Base-by-base conservation (phyloP, 306 rosid genomes). In the Biancaea sappan region DNA sequence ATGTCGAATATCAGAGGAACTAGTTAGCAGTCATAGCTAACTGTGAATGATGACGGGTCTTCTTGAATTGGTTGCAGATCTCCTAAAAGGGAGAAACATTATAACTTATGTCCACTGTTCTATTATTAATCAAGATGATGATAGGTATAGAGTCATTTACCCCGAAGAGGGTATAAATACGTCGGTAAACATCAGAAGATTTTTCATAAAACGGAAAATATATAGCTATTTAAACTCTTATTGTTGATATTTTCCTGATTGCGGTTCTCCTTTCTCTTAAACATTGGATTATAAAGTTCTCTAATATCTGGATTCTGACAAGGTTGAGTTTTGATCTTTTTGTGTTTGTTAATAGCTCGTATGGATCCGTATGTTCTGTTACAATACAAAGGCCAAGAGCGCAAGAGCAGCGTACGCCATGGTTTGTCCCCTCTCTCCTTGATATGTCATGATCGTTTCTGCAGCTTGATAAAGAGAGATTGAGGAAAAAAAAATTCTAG, bases 331-430 rank as follows among this genome's bases (percentile, higher is more conserved):
- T 34, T 34, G 34, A 6, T 61, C 44, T 2, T 19, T 43, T 43
- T 61, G 41, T 16, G 26, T 14, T 44, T 75, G 22, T 31, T 50
- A 19, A 56, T 61, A 90, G 96, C 82, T 60, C 51, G 80, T 18
- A 88, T 90, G 82, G 93, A 90, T 48, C 98, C 97, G 1, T 89
- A 90, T 66, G 97, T 87, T 61, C 52, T 87, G 72, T 75, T 90
- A 38, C 88, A 89, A 79, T 90, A 90, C 80, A 85, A 84, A 75
- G 83, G 83, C 59, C 98, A 90, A 63, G 98, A 90, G 72, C 86
- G 53, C 59, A 93, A 77, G 85, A 93, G 91, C 92, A 58, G 81
- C 29, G 92, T 89, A 13, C 76, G 89, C 56, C 82, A 79, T 81
- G 91, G 97, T 93, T 78, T 18, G 84, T 31, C 48, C 64, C 11